Evolutionary conservation across 2,329 filamentous ascomycete genomes (phyloP), one percentile per base, ranked within the genome.

Genomic region (Venturiaceae sp.): DNA sequence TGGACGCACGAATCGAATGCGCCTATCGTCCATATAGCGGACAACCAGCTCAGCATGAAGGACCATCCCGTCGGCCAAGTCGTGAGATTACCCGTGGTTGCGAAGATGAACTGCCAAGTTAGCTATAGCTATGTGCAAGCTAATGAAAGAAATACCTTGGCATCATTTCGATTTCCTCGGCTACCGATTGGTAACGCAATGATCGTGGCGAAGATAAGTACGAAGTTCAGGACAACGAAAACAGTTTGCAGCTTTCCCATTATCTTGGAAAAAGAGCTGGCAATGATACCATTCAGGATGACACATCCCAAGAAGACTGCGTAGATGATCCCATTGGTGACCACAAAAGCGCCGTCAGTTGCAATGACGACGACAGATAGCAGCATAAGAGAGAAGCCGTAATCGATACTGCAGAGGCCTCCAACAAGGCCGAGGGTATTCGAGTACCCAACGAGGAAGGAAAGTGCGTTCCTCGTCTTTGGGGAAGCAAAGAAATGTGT

Each of bases 61-160:
- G 80, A 64, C 77, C 79, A 81, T 66, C 77, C 77, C 64, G 76
- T 73, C 34, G 74, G 76, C 3, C 78, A 81, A 3, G 73, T 71
- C 63, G 81, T 80, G 62, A 80, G 80, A 2, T 70, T 81, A 3
- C 81, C 81, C 3, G 81, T 81, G 66, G 80, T 80, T 28, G 79
- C 80, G 2, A 84, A 79, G 80, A 62, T 83, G 82, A 59, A 84
- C 83, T n/a, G n/a, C n/a, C n/a, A 21, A 80, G n/a, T n/a, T n/a
- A n/a, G n/a, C n/a, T n/a, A n/a, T n/a, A 80, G n/a, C n/a, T n/a
- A n/a, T n/a, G n/a, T n/a, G n/a, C n/a, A 79, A 80, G 47, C 81
- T 78, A n/a, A n/a, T n/a, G n/a, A n/a, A 83, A n/a, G n/a, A n/a
- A n/a, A n/a, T n/a, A n/a, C n/a, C n/a, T 61, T 63, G 1, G 53